Evolutionary conservation across 2,329 filamentous ascomycete species (phyloP).

Genomic region (Hypomyces perniciosus): DNA sequence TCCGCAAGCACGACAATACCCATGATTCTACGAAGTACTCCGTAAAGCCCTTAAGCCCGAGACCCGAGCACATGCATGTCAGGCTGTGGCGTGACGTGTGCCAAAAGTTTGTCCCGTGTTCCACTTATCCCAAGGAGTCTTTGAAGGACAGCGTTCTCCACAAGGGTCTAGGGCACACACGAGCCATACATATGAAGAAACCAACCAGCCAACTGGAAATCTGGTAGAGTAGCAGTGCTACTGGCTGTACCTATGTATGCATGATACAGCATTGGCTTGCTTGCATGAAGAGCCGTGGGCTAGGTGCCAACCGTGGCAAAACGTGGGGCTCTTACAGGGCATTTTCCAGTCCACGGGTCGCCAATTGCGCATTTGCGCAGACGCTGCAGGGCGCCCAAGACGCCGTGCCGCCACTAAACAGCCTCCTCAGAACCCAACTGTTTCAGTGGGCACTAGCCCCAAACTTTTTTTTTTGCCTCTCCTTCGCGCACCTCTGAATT

Average conservation of each 20-base stretch:
- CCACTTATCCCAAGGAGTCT: not conserved
- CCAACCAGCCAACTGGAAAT: not conserved
- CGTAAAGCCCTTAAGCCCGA: constrained; percentile 7
- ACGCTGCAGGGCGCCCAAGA: too few species aligned
- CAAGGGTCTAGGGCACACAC: not conserved
- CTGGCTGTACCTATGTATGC: too few species aligned
- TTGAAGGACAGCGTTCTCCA: not conserved
- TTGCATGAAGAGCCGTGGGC: not conserved
- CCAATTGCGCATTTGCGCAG: too few species aligned
- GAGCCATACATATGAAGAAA: not conserved
- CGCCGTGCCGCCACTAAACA: too few species aligned
- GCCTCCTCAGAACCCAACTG: too few species aligned
- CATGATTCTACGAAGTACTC: not conserved
- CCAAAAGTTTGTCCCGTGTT: not conserved
- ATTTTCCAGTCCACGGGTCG: too few species aligned
- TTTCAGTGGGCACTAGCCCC: too few species aligned
- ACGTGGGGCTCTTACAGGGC: not conserved
- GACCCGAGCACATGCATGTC: not conserved
- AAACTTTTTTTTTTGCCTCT: not conserved
- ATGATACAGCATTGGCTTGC: too few species aligned
- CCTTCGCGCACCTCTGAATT: not conserved
- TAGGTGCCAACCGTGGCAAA: not conserved
- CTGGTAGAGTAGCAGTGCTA: too few species aligned
- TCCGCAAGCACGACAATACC: not conserved
- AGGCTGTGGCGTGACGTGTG: not conserved